phyloP scores from a whole-genome alignment of 148 eudicot species.

The Camellia granthamiana region DNA sequence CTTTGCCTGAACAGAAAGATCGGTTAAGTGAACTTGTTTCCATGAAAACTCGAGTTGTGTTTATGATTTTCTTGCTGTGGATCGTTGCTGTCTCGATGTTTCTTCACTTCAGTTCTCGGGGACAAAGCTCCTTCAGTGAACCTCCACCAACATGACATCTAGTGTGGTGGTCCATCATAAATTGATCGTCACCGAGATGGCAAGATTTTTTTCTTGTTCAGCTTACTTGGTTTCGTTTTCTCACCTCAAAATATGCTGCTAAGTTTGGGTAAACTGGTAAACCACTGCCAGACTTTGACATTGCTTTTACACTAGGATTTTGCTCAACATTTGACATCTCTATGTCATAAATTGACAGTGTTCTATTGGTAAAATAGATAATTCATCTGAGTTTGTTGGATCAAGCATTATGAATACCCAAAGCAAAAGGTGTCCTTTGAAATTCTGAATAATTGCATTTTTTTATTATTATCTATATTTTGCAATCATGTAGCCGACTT shows the following conservation, averaged over 20 bases:
- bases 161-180: not conserved
- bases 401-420: not conserved
- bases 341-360: not conserved
- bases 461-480: not conserved
- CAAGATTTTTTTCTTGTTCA: not conserved
- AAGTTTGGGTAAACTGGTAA: not conserved
- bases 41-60: conserved; percentile 21
- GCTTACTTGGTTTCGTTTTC: not conserved
- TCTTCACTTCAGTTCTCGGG: conserved; percentile 16
- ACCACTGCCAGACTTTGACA: not conserved
- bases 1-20: conserved; percentile 40
- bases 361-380: not conserved
- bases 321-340: conserved; percentile 9
- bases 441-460: not conserved
- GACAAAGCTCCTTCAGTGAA: conserved; percentile 25
- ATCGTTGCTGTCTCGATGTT: conserved; percentile 21
- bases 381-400: not conserved
- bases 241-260: not conserved
- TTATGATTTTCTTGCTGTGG: conserved; percentile 35
- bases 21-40: conserved; percentile 26
- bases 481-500: too few species aligned
- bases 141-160: conserved; percentile 48
- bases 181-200: not conserved
- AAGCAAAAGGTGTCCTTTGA: not conserved
- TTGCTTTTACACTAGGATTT: not conserved